Conservation (phyloP, 2,329 filamentous ascomycete genomes). For the Penicillium sp. region DNA sequence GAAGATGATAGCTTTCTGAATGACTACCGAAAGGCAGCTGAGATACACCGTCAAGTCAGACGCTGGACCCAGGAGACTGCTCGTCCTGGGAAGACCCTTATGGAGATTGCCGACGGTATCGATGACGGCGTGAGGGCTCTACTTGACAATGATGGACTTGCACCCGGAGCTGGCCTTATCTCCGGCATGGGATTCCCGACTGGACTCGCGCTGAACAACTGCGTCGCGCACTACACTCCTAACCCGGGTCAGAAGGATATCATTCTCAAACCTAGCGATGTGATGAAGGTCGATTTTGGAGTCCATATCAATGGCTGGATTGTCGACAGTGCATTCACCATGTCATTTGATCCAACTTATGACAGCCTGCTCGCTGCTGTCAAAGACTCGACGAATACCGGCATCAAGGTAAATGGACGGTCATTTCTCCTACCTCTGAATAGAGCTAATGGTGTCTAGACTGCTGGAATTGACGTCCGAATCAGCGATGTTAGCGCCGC, state of each 20-base stretch:
- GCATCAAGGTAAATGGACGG: conserved; percentile 47
- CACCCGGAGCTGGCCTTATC: conserved; percentile 57
- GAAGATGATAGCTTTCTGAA: conserved; percentile 57
- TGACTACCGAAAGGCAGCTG: conserved; percentile 63
- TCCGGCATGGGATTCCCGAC: conserved; percentile 64
- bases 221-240: conserved; percentile 63
- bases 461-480: conserved; percentile 62
- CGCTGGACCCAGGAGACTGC: conserved; percentile 56
- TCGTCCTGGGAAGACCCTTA: conserved; percentile 58
- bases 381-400: conserved; percentile 68
- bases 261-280: conserved; percentile 72
- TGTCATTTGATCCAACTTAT: conserved; percentile 76
- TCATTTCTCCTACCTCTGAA: too few relatives aligned
- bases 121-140: conserved; percentile 61
- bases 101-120: conserved; percentile 59
- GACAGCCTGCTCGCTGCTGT: conserved; percentile 76
- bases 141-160: conserved; percentile 58
- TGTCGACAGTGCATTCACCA: conserved; percentile 80
- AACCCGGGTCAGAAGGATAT: conserved; percentile 70
- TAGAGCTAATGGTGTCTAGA: conserved; percentile 36
- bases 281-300: conserved; percentile 83
- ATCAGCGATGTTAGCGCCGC: conserved; percentile 62
- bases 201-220: conserved; percentile 60
- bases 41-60: conserved; percentile 62
- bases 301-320: conserved; percentile 82